These are phyloP conservation scores for Globisporangium echinulatum DNA, from an alignment of 352 stramenopile species.

Conservation along the genomic window DNA sequence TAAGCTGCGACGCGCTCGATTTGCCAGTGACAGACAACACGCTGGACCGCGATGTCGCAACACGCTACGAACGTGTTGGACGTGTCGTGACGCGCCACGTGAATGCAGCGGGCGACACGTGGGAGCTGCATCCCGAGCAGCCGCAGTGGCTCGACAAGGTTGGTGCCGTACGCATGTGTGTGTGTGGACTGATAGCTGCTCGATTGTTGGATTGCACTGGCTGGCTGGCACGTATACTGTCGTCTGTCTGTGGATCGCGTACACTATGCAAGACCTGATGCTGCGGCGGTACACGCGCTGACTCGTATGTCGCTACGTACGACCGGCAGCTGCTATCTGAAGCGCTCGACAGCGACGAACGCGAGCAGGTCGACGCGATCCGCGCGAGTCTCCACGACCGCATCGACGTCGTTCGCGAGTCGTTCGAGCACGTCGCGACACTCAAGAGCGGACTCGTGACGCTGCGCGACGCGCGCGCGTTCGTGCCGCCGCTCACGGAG, in stretches of 20 bases:
- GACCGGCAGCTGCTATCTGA: conserved; percentile 8
- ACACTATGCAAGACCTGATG: too few species aligned
- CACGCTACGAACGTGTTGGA: conserved; percentile 1
- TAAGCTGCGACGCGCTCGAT: not conserved
- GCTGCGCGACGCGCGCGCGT: not conserved
- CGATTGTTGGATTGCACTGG: not conserved
- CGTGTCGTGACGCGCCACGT: conserved; percentile 2
- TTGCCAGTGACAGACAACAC: not conserved
- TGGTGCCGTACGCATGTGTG: not conserved
- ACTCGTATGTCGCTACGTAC: too few species aligned
- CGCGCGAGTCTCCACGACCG: not conserved
- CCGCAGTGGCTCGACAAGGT: conserved; percentile 15
- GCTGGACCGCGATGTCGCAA: not conserved
- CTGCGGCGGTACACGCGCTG: too few species aligned
- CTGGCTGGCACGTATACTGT: too few species aligned
- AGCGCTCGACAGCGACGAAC: conserved; percentile 8
- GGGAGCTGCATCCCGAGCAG: conserved; percentile 5
- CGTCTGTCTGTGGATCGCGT: too few species aligned
- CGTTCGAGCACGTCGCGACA: conserved; percentile 8
- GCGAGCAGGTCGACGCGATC: not conserved
- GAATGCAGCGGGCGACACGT: not conserved
- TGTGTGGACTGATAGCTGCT: not conserved
- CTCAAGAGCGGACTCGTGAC: conserved; percentile 7
- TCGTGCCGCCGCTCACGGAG: conserved; percentile 2
- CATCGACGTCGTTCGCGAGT: conserved; percentile 5